These are phyloP conservation scores for Yamadazyma triangularis DNA, from an alignment of 1,139 yeast species.

Conservation along the genomic window DNA sequence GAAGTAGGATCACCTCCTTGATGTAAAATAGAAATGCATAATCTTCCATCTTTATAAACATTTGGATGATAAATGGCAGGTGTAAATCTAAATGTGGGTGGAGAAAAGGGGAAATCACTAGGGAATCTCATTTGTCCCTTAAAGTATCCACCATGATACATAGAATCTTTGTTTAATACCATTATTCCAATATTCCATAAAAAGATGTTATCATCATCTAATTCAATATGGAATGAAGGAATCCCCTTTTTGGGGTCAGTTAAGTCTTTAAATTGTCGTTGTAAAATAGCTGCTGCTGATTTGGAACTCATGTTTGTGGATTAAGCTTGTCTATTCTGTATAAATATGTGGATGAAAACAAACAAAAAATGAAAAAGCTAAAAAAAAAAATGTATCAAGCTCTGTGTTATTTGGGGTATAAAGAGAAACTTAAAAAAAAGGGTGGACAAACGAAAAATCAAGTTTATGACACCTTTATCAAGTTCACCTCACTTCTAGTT, in stretches of 20 bases:
- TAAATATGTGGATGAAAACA: not conserved
- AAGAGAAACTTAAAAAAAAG: too few species aligned
- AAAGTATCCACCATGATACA: conserved; percentile 94
- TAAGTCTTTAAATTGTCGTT: conserved; percentile 91
- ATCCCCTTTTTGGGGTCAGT: conserved; percentile 91
- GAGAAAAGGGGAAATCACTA: conserved; percentile 82
- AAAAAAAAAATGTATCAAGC: too few species aligned
- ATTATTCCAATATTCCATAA: conserved; percentile 92
- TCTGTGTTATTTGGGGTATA: too few species aligned
- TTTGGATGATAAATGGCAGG: conserved; percentile 95
- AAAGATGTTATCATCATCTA: conserved; percentile 87
- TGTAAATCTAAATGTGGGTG: conserved; percentile 90
- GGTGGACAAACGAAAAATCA: too few species aligned
- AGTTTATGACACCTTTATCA: too few species aligned
- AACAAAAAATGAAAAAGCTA: not conserved
- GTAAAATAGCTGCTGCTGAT: conserved; percentile 71
- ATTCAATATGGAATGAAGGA: conserved; percentile 83
- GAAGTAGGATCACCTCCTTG: conserved; percentile 85
- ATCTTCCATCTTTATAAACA: conserved; percentile 87
- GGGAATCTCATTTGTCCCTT: conserved; percentile 95
- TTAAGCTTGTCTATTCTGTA: not conserved
- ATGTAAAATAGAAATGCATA: conserved; percentile 89
- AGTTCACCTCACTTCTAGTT: too few species aligned
- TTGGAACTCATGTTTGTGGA: conserved; percentile 37
- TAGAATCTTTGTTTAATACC: conserved; percentile 85